Evolutionary conservation across 257 asterid genomes (phyloP), one percentile per base, ranked within the genome.

Genomic region (Lithospermum erythrorhizon): DNA sequence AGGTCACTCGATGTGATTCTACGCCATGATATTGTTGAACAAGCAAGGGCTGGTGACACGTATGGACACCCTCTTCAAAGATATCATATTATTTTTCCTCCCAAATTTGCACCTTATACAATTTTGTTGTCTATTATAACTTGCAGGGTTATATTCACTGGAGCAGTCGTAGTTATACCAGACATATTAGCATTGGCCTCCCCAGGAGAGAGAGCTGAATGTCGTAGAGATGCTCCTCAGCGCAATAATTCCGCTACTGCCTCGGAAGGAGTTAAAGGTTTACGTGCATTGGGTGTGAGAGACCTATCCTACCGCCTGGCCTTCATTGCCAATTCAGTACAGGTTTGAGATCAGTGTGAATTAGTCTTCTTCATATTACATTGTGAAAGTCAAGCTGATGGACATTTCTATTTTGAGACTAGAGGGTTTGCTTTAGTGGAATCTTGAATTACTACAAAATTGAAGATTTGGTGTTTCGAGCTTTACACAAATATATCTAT

Each of bases 41-140:
- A 86, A 75, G 95, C 99, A 62, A 81, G 99, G 76, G 99, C 95
- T 20, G 97, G 99, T 24, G 99, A 93, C 76, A 83, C 86, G 98
- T 93, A 81, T 41, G 94, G 29, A 49, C 35, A 51, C 21, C 53
- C 19, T 55, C 49, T 55, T 55, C 30, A 6, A 18, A 48, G 47
- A 29, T 13, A 51, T 24, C 17, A 57, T 24, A 45, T 45, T 51
- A 11, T 47, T 47, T 61, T 16, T 55, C 29, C 41, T 54, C 19
- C 6, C 18, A 23, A 21, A 37, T 25, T 24, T 21, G n/a, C n/a
- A 47, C 21, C 17, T 65, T 14, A 53, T 13, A 53, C 41, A 2
- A 15, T 24, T 24, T 29, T 45, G 22, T 10, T 20, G 7, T 47
- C 24, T 20, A 14, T 53, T 54, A n/a, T 37, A 53, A 56, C 62